Evolutionary conservation across 306 rosid species (phyloP), one percentile per base, ranked within the genome.

Genomic region (Inga oerstediana): DNA sequence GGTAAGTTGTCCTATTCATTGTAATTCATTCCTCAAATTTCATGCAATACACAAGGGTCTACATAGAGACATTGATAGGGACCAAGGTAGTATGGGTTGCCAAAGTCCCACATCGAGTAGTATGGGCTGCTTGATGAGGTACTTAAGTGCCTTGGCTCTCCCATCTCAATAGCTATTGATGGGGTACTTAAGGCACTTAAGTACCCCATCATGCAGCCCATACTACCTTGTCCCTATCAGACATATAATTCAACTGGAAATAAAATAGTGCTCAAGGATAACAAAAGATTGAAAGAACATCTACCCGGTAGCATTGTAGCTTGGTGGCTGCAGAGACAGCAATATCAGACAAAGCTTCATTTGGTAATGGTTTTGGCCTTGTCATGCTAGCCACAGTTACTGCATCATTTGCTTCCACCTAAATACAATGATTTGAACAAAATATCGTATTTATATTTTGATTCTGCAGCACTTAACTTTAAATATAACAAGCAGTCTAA

Each of bases 391-490:
- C 93, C 80, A 93, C 99, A 2, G 98, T 85, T 72, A 96, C 98
- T 32, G 97, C 99, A 89, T 96, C 93, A 77, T 96, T 93, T 61
- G 91, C 88, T 87, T 96, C 98, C 84, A 93, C 99, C 99, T 96
- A 79, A 64, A 58, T 70, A 79, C 17, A 82, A 34, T 15, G 80
- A 51, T 82, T 24, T 62, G 43, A 88, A 56, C 68, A 74, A 70
- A 84, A 37, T 24, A 75, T 72, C 32, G 66, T 45, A 56, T 32
- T 68, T n/a, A 44, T 56, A 73, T 72, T 72, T n/a, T n/a, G n/a
- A 73, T 10, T 39, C 77, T 49, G 22, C 39, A 72, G 34, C 79
- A 64, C 39, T 81, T 71, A 77, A 24, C 45, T 75, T 69, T 48
- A 88, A 79, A 35, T 61, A 49, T 46, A 73, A 68, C 19, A 51